Evolutionary conservation across 2,329 filamentous ascomycete genomes (phyloP), one percentile per base, ranked within the genome.

Genomic region (Karstenula rhodostoma): DNA sequence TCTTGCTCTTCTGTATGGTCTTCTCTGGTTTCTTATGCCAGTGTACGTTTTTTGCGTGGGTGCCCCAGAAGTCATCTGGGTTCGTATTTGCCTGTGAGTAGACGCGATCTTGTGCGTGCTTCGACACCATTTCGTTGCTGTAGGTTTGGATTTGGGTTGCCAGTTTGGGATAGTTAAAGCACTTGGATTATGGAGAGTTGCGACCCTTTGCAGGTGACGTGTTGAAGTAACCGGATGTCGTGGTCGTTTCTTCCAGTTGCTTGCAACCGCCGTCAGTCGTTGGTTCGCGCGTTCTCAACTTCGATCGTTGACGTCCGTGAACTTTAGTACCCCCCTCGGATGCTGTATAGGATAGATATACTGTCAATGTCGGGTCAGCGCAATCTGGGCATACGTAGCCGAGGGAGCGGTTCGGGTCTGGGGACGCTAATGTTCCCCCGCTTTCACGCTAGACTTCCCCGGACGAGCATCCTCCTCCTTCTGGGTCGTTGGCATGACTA

Each of bases 1-100:
- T 94, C 50, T 84, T 87, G 22, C 83, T 85, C 42, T 80, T 82
- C 3, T 80, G 80, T 23, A 96, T 84, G 0, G 87, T 85, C 0
- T 84, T 81, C 13, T 85, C 85, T 8, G 94, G 94, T 57, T 86
- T 84, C 72, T 87, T 90, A 78, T 96, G 90, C 94, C 94, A 97
- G 77, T 90, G 80, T 3, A 98, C 82, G 23, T 90, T 86, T 47
- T 87, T 82, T 5, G 93, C 93, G 73, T 95, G 91, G 57, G 84
- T 82, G 23, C 81, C 80, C 93, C 93, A 96, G 80, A 96, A 96
- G 6, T 80, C 73, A 63, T 90, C 86, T 0, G 91, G 91, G 65
- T 90, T 81, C n/a, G 79, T 76, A 51, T 95, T 84, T 56, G 91
- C 94, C 62, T 74, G 70, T 3, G 73, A 63, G 65, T 85, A 81